phyloP scores from a whole-genome alignment of 2,329 filamentous ascomycete species.

The Penicillium verrucosum region DNA sequence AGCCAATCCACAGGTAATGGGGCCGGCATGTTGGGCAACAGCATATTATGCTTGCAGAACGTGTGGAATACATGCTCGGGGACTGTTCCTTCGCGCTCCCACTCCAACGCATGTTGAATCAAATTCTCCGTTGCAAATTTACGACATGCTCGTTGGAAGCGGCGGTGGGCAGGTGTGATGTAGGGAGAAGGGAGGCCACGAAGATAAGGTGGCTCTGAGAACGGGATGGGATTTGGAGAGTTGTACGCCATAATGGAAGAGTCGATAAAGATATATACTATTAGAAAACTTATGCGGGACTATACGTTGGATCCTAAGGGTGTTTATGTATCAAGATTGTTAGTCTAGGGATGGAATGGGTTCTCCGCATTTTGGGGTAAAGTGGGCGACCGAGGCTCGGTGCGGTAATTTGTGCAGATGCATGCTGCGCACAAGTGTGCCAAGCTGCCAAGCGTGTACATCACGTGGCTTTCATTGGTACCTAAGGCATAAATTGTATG shows the following conservation, averaged over 20 bases:
- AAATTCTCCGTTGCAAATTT: conserved; percentile 64
- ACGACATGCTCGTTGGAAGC: conserved; percentile 66
- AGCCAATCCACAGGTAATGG: conserved; percentile 68
- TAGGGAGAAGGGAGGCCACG: conserved; percentile 68
- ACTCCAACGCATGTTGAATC: conserved; percentile 61
- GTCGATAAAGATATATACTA: neutral
- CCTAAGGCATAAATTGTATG: too few relatives aligned
- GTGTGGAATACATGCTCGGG: conserved; percentile 62
- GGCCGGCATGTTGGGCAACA: conserved; percentile 66
- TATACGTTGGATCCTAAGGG: neutral
- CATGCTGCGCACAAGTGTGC: neutral
- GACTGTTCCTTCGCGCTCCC: conserved; percentile 64
- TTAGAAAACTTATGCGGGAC: neutral
- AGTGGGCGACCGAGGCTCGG: conserved; percentile 10
- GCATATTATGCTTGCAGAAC: conserved; percentile 65
- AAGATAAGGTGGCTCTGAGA: conserved; percentile 71
- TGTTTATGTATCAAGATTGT: neutral
- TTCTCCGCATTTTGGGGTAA: conserved; percentile 16
- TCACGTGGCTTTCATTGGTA: neutral
- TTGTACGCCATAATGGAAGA: conserved; percentile 27
- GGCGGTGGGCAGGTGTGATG: conserved; percentile 63
- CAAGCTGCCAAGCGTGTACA: neutral
- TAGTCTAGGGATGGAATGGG: neutral
- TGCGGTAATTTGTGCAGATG: neutral
- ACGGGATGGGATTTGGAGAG: conserved; percentile 52